Conservation (phyloP, 75 land plant species). For the Ceratopteris richardii region DNA sequence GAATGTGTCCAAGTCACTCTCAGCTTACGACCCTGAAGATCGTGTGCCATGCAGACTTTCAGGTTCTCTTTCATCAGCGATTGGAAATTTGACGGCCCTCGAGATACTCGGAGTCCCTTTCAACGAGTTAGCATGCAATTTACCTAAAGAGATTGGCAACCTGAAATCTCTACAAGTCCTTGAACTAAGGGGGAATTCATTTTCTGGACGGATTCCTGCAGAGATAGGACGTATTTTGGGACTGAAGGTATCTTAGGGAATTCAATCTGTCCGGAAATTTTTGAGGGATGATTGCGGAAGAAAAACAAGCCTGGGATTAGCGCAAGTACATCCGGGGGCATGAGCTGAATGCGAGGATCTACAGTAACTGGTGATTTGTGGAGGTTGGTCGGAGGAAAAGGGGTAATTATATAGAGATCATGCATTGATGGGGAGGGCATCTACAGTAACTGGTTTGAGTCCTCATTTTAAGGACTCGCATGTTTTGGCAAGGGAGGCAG, state of each 20-base stretch:
- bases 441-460: too few relatives aligned
- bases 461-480: too few relatives aligned
- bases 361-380: too few relatives aligned
- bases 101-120: not conserved
- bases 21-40: slow-evolving; percentile 1
- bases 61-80: slow-evolving; percentile 6
- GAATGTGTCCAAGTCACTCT: not conserved
- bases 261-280: slow-evolving; percentile 10
- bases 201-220: slow-evolving; percentile 29
- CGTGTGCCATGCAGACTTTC: slow-evolving; percentile 13
- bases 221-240: slow-evolving; percentile 17
- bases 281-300: too few relatives aligned
- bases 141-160: slow-evolving; percentile 32
- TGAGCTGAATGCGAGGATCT: too few relatives aligned
- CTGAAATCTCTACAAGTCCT: slow-evolving; percentile 41
- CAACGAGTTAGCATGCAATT: slow-evolving; percentile 14
- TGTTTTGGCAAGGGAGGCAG: too few relatives aligned
- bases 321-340: too few relatives aligned
- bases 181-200: slow-evolving; percentile 48
- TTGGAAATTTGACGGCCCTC: slow-evolving; percentile 1
- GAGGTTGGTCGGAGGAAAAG: too few relatives aligned
- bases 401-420: too few relatives aligned
- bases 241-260: slow-evolving; percentile 13
- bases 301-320: too few relatives aligned
- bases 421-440: too few relatives aligned